Base-by-base conservation (phyloP, 2,329 filamentous ascomycete species). In the Esteya vermicola region DNA sequence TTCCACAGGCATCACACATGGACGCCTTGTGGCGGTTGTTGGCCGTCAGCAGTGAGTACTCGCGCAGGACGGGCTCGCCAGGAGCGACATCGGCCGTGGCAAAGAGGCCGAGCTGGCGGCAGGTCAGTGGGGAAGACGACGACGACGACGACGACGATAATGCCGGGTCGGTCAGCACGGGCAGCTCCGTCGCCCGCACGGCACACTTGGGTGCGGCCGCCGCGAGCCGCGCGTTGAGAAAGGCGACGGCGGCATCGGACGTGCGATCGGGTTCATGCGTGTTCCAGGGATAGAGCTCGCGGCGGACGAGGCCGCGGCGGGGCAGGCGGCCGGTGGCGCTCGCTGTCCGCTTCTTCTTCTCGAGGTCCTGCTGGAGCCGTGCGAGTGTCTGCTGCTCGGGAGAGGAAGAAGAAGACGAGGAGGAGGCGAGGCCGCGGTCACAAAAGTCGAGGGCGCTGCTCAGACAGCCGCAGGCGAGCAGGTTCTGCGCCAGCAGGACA, bases 1-100 rank as follows among this genome's bases (percentile, higher is more conserved):
- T 68, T 51, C 85, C 85, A 57, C 89, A 96, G 13, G 86, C 86
- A 57, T 96, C 89, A 58, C 89, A 96, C 23, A 89, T 71, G 5
- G 81, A 70, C 46, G 93, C 86, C 54, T 93, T 85, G 12, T 91
- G 71, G 23, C 85, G 78, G 54, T 91, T 91, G 50, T 89, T 91
- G 34, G 85, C 88, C 2, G 88, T 94, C 31, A 98, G 64, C 8
- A 94, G 70, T 9, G 86, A 91, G 45, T 81, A 83, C 54, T 98
- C 91, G 36, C 74, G 65, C 23, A 98, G 69, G 2, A 95, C 76
- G 6, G 70, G 66, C 55, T 93, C 82, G 9, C 82, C 83, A 0
- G 85, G 75, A 1, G 65, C 61, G 28, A 96, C 83, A 48, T 93
- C 79, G 47, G 83, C 72, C 50, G 77, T 84, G 8, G 88, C 89